A percentile compares a stretch with the other conserved stretches of the same genome.
Conservation (phyloP, 768 basidiomycete genomes). For the Antrodiella citrinella region DNA sequence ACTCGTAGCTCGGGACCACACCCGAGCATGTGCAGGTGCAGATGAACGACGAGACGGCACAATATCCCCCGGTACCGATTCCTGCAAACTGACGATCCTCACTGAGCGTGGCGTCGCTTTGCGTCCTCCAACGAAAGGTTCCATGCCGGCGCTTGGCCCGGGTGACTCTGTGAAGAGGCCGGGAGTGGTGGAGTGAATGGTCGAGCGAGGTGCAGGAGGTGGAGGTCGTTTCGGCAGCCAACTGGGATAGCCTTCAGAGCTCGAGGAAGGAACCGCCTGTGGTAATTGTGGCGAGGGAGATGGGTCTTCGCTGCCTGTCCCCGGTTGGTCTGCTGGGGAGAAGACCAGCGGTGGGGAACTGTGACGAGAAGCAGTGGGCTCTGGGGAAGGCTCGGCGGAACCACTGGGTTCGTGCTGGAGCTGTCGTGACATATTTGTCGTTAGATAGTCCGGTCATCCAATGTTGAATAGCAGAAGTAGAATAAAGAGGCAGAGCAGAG, state of each 20-base stretch:
- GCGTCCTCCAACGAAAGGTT: conserved; percentile 48
- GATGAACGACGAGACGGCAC: conserved; percentile 29
- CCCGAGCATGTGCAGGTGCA: conserved; percentile 31
- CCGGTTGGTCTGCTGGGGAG: conserved; percentile 1
- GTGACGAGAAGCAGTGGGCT: conserved; percentile 18
- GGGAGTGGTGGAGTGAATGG: conserved; percentile 51
- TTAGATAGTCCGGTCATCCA: conserved; percentile 20
- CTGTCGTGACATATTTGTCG: conserved; percentile 20
- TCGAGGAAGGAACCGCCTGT: conserved; percentile 16
- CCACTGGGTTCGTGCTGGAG: conserved; percentile 18
- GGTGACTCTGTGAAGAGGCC: conserved; percentile 24
- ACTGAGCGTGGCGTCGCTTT: conserved; percentile 76
- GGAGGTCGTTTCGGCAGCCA: conserved; percentile 79
- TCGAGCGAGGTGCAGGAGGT: conserved; percentile 67
- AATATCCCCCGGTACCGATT: conserved; percentile 33
- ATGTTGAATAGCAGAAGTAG: conserved; percentile 13
- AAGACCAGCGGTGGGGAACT: conserved; percentile 13
- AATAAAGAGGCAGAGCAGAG: conserved; percentile 11
- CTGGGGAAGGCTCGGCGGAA: conserved; percentile 17
- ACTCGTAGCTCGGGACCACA: conserved; percentile 52
- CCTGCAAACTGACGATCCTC: conserved; percentile 67
- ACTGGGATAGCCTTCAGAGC: conserved; percentile 68
- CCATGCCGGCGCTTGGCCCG: conserved; percentile 15
- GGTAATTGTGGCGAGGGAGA: conserved; percentile 19
- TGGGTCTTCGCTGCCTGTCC: conserved; percentile 8